Percentiles rank a stretch among this genome's conserved stretches.
Conservation (phyloP, 805 yeast genomes). For the Saccharomycopsis oosterbeekiorum region DNA sequence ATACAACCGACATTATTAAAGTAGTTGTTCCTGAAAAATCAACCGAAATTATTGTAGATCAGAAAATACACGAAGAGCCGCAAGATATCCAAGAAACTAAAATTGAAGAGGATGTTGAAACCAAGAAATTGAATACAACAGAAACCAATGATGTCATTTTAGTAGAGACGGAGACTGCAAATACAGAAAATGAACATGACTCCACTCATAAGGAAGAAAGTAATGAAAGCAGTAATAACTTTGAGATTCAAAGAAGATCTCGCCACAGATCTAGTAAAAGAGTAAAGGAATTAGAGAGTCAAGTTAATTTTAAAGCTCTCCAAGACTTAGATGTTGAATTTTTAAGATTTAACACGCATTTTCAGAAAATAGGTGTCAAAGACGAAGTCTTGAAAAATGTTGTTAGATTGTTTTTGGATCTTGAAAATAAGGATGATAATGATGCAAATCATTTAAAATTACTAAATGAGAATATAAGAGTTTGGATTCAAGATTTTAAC, state of each 20-base stretch:
- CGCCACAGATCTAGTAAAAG: slow-evolving; percentile 33
- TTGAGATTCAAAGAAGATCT: slow-evolving; percentile 25
- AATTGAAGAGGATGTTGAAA: neutral
- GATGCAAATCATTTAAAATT: neutral
- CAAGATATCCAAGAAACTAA: neutral
- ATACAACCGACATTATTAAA: slow-evolving; percentile 10
- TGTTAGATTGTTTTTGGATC: slow-evolving; percentile 1
- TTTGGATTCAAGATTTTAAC: slow-evolving; percentile 5
- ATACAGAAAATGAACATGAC: neutral
- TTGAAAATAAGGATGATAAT: neutral
- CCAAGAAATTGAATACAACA: neutral
- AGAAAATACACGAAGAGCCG: slow-evolving; percentile 13
- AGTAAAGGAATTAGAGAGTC: slow-evolving; percentile 26
- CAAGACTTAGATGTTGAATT: slow-evolving; percentile 5
- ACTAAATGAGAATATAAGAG: neutral
- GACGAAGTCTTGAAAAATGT: neutral
- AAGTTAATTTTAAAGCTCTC: slow-evolving; percentile 5
- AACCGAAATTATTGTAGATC: neutral
- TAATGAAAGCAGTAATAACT: slow-evolving; percentile 25
- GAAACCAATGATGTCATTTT: neutral
- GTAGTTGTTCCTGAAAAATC: slow-evolving; percentile 21
- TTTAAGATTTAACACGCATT: neutral
- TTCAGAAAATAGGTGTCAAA: neutral
- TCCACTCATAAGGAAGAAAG: slow-evolving; percentile 17
- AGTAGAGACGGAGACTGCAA: neutral